Percentiles rank a stretch among this genome's conserved stretches.
These are phyloP conservation scores for Chalciporus pseudorubinellus DNA, from an alignment of 768 basidiomycete species.

Conservation along the genomic window DNA sequence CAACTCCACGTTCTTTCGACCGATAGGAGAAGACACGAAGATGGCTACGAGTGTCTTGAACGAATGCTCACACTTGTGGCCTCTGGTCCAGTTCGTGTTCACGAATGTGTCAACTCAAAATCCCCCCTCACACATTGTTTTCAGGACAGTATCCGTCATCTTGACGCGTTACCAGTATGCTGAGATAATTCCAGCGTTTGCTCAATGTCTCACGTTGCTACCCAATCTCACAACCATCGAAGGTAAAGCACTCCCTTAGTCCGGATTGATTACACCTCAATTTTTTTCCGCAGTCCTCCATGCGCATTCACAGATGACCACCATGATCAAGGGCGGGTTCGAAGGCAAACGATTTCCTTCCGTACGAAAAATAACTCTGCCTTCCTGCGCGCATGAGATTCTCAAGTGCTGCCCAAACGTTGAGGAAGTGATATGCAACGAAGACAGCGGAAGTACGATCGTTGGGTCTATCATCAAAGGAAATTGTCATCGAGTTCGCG, in stretches of 20 bases:
- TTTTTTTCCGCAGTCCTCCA: constrained; percentile 2
- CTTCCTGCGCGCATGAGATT: constrained; percentile 6
- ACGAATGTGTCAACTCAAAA: background rate
- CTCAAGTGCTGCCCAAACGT: constrained; percentile 10
- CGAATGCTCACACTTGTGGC: constrained; percentile 2
- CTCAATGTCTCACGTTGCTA: background rate
- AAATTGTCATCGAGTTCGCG: background rate
- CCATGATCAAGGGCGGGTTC: constrained; percentile 8
- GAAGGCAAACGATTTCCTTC: constrained; percentile 6
- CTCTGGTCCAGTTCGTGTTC: constrained; percentile 5
- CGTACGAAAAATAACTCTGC: constrained; percentile 6
- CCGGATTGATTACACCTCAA: background rate
- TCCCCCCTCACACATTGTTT: background rate
- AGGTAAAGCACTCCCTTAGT: background rate
- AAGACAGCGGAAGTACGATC: constrained; percentile 6
- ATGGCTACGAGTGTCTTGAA: background rate
- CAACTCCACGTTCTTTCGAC: background rate
- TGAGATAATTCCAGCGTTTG: constrained; percentile 9
- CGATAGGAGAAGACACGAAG: background rate
- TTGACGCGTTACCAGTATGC: background rate
- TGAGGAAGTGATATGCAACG: constrained; percentile 6
- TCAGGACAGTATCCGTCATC: constrained; percentile 2
- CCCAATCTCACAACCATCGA: constrained; percentile 11
- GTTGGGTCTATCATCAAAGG: constrained; percentile 6
- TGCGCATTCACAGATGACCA: background rate